A percentile compares a stretch with the other conserved stretches of the same genome.
Evolutionary conservation across 2,329 filamentous ascomycete genomes (phyloP).

Genomic region (Phyllosticta citrichinensis): DNA sequence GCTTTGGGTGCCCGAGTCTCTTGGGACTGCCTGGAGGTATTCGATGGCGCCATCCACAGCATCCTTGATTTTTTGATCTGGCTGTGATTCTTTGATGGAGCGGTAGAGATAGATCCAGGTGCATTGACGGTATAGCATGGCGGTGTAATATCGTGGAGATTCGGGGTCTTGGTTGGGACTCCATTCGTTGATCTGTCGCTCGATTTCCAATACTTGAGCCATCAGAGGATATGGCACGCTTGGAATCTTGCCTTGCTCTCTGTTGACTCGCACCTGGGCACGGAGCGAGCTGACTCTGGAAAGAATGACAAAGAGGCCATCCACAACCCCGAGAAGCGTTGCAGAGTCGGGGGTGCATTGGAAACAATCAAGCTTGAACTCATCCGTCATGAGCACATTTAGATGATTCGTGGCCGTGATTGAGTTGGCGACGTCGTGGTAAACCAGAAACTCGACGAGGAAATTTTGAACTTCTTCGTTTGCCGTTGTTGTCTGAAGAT

Average conservation of each 20-base stretch:
- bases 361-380: constrained; percentile 44
- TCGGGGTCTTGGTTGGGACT: constrained; percentile 47
- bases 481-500: constrained; percentile 41
- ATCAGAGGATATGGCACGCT: constrained; percentile 64
- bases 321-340: constrained; percentile 67
- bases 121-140: constrained; percentile 51
- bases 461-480: constrained; percentile 64
- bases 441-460: constrained; percentile 71
- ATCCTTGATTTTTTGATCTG: constrained; percentile 44
- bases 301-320: constrained; percentile 70
- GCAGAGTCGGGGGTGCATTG: constrained; percentile 46
- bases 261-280: constrained; percentile 61
- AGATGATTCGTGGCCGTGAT: constrained; percentile 46
- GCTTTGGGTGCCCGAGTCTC: constrained; percentile 45
- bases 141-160: constrained; percentile 45
- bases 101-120: constrained; percentile 56
- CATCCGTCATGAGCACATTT: constrained; percentile 42
- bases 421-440: constrained; percentile 56
- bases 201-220: constrained; percentile 64
- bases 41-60: constrained; percentile 49
- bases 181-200: constrained; percentile 66
- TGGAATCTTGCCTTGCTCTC: constrained; percentile 52
- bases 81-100: constrained; percentile 48
- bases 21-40: constrained; percentile 46
- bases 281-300: constrained; percentile 69